A percentile compares a stretch with the other conserved stretches of the same genome.
Evolutionary conservation across 768 basidiomycete genomes (phyloP).

Genomic region (Hydnum rufescens): DNA sequence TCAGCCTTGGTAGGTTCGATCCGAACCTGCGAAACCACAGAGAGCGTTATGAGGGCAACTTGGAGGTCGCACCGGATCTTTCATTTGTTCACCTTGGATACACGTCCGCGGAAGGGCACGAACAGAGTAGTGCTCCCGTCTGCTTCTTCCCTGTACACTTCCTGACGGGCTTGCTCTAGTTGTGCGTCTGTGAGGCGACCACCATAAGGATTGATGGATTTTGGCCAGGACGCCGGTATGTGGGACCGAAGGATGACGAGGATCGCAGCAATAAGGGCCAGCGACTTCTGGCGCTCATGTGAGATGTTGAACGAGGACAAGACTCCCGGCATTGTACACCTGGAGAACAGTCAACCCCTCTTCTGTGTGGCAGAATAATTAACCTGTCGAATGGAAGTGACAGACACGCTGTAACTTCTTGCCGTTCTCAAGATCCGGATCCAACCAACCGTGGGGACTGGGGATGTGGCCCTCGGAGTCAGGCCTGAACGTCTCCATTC

Average conservation of each 20-base stretch:
- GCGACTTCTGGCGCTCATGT: not conserved
- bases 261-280: constrained; percentile 6
- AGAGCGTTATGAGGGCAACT: not conserved
- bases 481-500: too few relatives aligned
- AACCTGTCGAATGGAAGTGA: too few relatives aligned
- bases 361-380: too few relatives aligned
- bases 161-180: constrained; percentile 27
- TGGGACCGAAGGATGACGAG: constrained; percentile 2
- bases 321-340: not conserved
- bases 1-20: constrained; percentile 30
- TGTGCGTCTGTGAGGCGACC: constrained; percentile 7
- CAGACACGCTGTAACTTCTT: too few relatives aligned
- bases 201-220: not conserved
- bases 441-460: too few relatives aligned
- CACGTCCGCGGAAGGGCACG: constrained; percentile 40
- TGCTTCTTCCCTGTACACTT: constrained; percentile 38
- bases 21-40: constrained; percentile 18
- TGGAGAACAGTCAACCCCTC: too few relatives aligned
- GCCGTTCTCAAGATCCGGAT: too few relatives aligned
- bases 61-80: not conserved
- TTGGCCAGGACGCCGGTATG: not conserved
- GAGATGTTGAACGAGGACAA: not conserved
- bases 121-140: constrained; percentile 45
- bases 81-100: constrained; percentile 46
- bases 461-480: too few relatives aligned